phyloP scores from a whole-genome alignment of 2,329 filamentous ascomycete species.

The Trichoderma sp. region DNA sequence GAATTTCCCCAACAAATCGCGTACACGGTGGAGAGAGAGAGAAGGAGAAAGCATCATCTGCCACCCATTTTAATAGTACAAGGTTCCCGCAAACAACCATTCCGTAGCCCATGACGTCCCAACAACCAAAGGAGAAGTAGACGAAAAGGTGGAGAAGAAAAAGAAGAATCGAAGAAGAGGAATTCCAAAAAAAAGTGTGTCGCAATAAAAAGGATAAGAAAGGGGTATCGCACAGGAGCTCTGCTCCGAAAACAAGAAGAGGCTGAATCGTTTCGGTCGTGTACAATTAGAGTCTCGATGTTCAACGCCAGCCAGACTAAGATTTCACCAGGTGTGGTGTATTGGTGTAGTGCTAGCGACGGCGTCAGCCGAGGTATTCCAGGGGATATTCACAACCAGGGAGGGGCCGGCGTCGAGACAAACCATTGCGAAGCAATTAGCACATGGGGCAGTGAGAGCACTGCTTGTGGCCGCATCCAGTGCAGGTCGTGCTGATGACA shows the following conservation, averaged over 20 bases:
- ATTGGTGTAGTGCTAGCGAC: background rate
- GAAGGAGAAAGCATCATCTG: background rate
- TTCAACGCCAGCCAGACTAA: background rate
- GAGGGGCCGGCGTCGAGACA: background rate
- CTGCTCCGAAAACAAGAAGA: background rate
- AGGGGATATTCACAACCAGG: too few species aligned
- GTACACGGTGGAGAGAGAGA: background rate
- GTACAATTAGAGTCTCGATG: background rate
- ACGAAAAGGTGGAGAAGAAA: background rate
- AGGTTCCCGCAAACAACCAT: background rate
- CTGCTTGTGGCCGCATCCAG: constrained; percentile 48
- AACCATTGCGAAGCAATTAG: constrained; percentile 23
- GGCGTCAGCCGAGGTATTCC: background rate
- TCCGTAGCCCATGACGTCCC: background rate
- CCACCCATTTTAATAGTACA: background rate
- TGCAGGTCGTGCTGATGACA: constrained; percentile 55
- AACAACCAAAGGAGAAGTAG: background rate
- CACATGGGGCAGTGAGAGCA: constrained; percentile 45
- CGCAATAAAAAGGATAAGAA: background rate
- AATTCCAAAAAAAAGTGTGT: background rate
- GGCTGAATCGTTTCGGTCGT: background rate
- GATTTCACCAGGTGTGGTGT: background rate
- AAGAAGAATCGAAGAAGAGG: background rate
- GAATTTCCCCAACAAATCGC: background rate
- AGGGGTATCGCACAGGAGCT: constrained; percentile 18